Base-by-base conservation (phyloP, 2,329 filamentous ascomycete species). In the Ceratocystiopsis minuta region DNA sequence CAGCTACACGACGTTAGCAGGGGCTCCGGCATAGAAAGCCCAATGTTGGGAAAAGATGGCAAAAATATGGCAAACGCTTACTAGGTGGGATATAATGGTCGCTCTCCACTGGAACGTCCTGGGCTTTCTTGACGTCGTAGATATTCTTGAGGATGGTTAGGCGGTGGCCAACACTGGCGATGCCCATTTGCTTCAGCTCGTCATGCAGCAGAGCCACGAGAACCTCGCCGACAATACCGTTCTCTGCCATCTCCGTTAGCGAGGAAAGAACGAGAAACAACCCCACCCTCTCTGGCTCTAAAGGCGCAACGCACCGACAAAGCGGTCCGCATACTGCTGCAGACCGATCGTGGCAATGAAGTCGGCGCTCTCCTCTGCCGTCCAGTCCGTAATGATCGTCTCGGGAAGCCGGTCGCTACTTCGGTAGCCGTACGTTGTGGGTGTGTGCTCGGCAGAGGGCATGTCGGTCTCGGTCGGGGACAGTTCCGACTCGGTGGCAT, bases 81-180 rank as follows among this genome's bases (percentile, higher is more conserved):
- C 87, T 90, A 40, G 90, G 67, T 34, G 90, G 90, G 40, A 95
- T 72, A 57, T 95, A 98, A 59, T 96, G 84, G 53, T 95, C 88
- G 47, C 80, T 78, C 55, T 96, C 88, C 52, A 95, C 73, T 15
- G 84, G 80, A 46, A 96, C 75, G 53, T 93, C 86, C 55, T 95
- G 87, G 49, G 85, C 85, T 58, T 88, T 80, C 64, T 98, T 98
- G 55, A 90, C 79, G 55, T 96, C 87, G 62, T 95, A 96, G 42
- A 96, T 86, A 53, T 78, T 87, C 64, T 95, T 96, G 45, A 98
- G 70, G 44, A 98, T 92, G 17, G 86, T 93, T 53, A 98, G 68
- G 46, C 90, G 79, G 63, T 98, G 90, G 35, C 90, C 90, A 38
- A 95, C 85, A 61, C 88, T 96, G 48, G 69, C 67, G 49, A 98